Evolutionary conservation across 1,284 basidiomycete genomes (phyloP).

Genomic region (Sporisorium exsertum): DNA sequence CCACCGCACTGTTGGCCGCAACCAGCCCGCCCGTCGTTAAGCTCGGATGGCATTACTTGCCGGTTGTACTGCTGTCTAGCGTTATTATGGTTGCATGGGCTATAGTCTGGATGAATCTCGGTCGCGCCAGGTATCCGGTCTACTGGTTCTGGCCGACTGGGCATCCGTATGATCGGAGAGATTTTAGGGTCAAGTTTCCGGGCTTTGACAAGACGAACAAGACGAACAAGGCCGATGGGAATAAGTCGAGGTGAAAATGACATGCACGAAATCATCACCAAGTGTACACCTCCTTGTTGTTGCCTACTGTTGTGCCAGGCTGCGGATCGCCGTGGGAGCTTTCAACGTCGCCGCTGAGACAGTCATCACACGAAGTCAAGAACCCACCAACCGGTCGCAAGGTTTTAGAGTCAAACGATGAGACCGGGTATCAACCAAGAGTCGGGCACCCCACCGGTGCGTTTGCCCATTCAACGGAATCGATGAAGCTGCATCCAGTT

Average conservation of each 20-base stretch:
- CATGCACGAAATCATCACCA: no score
- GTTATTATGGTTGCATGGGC: slow-evolving; percentile 54
- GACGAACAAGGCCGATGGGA: background rate
- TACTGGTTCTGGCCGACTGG: slow-evolving; percentile 41
- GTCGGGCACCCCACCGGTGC: no score
- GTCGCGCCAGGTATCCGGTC: slow-evolving; percentile 28
- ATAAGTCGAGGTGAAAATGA: slow-evolving; percentile 16
- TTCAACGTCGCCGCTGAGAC: no score
- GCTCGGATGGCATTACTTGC: slow-evolving; percentile 50
- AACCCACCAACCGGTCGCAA: no score
- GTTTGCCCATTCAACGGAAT: no score
- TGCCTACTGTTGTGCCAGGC: no score
- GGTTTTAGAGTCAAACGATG: no score
- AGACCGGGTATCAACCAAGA: no score
- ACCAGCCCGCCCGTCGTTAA: slow-evolving; percentile 44
- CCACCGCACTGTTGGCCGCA: slow-evolving; percentile 46
- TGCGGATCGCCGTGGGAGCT: no score
- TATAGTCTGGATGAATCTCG: slow-evolving; percentile 56
- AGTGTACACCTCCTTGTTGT: no score
- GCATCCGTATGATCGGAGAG: slow-evolving; percentile 20
- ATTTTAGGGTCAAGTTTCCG: slow-evolving; percentile 30
- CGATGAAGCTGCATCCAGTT: background rate
- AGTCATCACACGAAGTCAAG: no score
- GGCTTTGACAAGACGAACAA: slow-evolving; percentile 10
- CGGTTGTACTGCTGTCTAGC: slow-evolving; percentile 43